Evolutionary conservation across 2,329 filamentous ascomycete species (phyloP), one percentile per base, ranked within the genome.

Genomic region (Xylaria sp.): DNA sequence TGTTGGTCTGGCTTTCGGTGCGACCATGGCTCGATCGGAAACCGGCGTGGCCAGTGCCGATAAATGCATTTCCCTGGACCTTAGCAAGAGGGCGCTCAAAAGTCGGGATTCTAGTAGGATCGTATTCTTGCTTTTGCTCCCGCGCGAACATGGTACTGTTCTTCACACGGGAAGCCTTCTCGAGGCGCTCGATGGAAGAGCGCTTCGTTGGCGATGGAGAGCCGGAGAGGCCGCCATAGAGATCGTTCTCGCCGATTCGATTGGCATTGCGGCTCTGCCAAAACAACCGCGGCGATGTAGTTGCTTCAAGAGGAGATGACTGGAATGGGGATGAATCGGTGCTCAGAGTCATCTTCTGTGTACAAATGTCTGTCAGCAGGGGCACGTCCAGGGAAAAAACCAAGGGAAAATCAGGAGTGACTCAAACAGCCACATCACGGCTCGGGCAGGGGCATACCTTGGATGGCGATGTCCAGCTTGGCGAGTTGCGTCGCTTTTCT

Each of bases 91-190:
- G 94, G 71, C 94, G 89, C 82, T 98, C 93, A 70, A 97, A 88
- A 68, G 92, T 86, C 55, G 92, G 91, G 64, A 94, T 82, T 73
- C 89, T 89, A 65, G 91, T 88, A 33, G 94, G 94, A 80, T 98
- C 94, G 84, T 98, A 98, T 83, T 97, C 92, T 80, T 94, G 90
- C 82, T 94, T 94, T 78, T 94, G 92, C 82, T 98, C 94, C 64
- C 94, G 91, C 51, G 94, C 94, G 79, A 97, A 93, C 86, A 98
- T 98, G 83, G 91, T 97, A 87, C 95, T 98, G 84, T 97, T 98
- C 86, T 95, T 97, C 77, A 99, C 96, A 69, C 96, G 92, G 64
- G 95, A 97, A 39, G 94, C 94, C 79, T 91, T 93, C 83, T 98
- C 97, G 68, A 99, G 87, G 78, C 94, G 94, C 86, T 99, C 96